Percentiles rank a stretch among this genome's conserved stretches.
Conservation (phyloP, 75 land plant genomes). For the Pinus tabuliformis region DNA sequence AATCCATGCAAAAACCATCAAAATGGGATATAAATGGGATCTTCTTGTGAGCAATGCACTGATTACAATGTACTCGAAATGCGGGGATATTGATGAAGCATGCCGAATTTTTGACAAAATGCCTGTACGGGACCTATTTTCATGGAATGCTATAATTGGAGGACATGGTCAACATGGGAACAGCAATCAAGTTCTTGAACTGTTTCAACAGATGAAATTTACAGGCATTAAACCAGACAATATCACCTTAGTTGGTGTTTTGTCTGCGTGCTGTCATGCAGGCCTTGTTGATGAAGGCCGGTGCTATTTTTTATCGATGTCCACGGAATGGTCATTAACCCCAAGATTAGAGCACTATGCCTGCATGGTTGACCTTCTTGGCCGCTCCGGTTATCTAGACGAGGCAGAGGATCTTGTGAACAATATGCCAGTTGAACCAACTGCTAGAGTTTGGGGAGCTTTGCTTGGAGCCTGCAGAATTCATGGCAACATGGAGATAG, state of each 20-base stretch:
- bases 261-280: constrained; percentile 19
- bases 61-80: constrained; percentile 21
- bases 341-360: constrained; percentile 13
- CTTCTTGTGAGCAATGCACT: constrained; percentile 15
- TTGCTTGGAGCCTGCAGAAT: constrained; percentile 19
- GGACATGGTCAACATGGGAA: constrained; percentile 9
- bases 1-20: constrained; percentile 2
- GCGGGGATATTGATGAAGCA: constrained; percentile 22
- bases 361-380: constrained; percentile 19
- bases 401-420: constrained; percentile 9
- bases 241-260: constrained; percentile 11
- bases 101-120: constrained; percentile 13
- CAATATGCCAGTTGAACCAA: constrained; percentile 5
- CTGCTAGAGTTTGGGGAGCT: constrained; percentile 7
- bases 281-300: constrained; percentile 20
- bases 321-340: background rate
- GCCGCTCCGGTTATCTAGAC: constrained; percentile 6
- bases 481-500: constrained; percentile 11
- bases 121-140: constrained; percentile 3
- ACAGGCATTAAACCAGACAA: constrained; percentile 12
- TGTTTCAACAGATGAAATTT: constrained; percentile 12
- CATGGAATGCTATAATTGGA: constrained; percentile 23
- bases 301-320: constrained; percentile 6
- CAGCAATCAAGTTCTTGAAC: constrained; percentile 5
- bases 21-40: constrained; percentile 5